Percentiles rank a stretch among this genome's conserved stretches.
These are phyloP conservation scores for Cryptosporidium meleagridis DNA, from an alignment of 169 alveolate genomes.

Conservation along the genomic window DNA sequence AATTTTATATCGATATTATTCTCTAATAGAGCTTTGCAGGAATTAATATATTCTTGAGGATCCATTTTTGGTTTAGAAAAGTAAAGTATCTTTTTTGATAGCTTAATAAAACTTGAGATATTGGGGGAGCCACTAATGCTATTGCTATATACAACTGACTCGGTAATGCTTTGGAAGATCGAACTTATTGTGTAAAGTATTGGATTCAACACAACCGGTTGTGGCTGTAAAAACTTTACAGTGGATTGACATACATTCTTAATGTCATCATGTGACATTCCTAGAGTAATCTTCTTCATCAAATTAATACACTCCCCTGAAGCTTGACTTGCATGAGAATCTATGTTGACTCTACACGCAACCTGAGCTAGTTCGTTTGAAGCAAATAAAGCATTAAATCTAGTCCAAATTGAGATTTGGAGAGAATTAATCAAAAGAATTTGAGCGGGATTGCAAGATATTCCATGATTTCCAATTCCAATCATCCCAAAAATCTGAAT, in stretches of 20 bases:
- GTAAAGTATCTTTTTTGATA: slow-evolving; percentile 17
- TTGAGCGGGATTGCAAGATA: slow-evolving; percentile 53
- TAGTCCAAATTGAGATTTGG: slow-evolving; percentile 32
- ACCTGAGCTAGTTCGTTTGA: slow-evolving; percentile 56
- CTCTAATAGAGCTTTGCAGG: slow-evolving; percentile 25
- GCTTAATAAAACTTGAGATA: not conserved
- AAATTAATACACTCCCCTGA: slow-evolving; percentile 42
- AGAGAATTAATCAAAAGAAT: slow-evolving; percentile 46
- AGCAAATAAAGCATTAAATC: slow-evolving; percentile 32
- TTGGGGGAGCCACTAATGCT: not conserved
- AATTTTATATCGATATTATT: not conserved
- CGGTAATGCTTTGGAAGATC: slow-evolving; percentile 14
- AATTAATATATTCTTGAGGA: slow-evolving; percentile 15
- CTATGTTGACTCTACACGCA: slow-evolving; percentile 60
- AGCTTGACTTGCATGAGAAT: slow-evolving; percentile 35
- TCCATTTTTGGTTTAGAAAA: slow-evolving; percentile 42
- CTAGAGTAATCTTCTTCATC: slow-evolving; percentile 10
- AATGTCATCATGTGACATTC: slow-evolving; percentile 8
- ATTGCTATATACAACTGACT: not conserved
- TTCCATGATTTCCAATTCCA: slow-evolving; percentile 48
- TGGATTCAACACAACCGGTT: slow-evolving; percentile 46
- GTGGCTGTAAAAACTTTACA: slow-evolving; percentile 53
- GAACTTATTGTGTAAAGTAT: slow-evolving; percentile 48
- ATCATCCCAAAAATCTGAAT: slow-evolving; percentile 58
- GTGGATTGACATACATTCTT: slow-evolving; percentile 32